These are phyloP conservation scores for Cercospora sp. DNA, from an alignment of 2,329 filamentous ascomycete genomes.

Conservation along the genomic window DNA sequence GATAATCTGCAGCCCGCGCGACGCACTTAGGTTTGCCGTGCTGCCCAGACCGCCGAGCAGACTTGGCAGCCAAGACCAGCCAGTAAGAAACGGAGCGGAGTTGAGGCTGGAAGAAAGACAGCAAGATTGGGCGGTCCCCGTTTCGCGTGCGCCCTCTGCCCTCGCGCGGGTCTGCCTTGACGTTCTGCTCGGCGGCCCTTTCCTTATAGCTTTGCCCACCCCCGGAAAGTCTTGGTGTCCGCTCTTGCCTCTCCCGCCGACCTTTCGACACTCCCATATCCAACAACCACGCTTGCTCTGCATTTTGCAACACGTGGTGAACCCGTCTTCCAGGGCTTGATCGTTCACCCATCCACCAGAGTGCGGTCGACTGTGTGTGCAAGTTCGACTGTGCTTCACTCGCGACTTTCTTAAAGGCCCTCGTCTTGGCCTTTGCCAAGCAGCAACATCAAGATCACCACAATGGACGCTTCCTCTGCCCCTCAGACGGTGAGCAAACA, in stretches of 20 bases:
- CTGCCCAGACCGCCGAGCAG: not conserved
- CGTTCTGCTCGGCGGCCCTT: not conserved
- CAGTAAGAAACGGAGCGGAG: not conserved
- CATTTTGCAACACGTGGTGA: not conserved
- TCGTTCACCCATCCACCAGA: not conserved
- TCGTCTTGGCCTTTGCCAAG: constrained; percentile 16
- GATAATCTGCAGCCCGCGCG: constrained; percentile 8
- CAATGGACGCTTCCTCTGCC: constrained; percentile 6
- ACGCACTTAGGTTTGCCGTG: not conserved
- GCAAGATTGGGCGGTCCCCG: constrained; percentile 9
- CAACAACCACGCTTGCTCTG: not conserved
- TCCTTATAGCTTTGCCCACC: constrained; percentile 9
- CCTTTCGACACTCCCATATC: not conserved
- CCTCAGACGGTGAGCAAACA: constrained; percentile 15
- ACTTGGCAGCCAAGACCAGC: constrained; percentile 9
- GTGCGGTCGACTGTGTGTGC: not conserved
- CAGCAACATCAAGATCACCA: not conserved
- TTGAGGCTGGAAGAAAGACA: constrained; percentile 7
- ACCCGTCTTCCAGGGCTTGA: not conserved
- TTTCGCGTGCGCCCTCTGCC: constrained; percentile 1
- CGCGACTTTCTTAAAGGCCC: not conserved
- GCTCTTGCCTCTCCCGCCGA: constrained; percentile 5
- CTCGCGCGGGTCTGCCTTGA: not conserved
- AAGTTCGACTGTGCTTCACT: not conserved
- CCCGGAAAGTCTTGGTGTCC: constrained; percentile 14